phyloP scores from a whole-genome alignment of 148 eudicot genomes.

The Cornus suecica region DNA sequence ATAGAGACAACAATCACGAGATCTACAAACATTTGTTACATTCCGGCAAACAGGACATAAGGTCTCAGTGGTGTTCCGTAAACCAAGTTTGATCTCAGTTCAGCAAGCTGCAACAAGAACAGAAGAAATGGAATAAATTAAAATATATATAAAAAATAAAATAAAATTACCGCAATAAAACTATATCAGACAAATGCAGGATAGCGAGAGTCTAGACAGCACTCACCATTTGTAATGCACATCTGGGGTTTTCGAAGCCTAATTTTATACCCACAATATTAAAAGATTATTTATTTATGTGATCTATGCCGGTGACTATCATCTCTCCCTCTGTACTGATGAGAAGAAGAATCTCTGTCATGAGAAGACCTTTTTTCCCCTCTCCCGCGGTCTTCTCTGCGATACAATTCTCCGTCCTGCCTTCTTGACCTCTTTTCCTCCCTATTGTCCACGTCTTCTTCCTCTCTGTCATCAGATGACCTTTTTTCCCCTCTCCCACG shows the following conservation, averaged over 20 bases:
- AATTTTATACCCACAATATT: not conserved
- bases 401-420: constrained; percentile 30
- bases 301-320: constrained; percentile 42
- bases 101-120: not conserved
- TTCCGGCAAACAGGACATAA: too few relatives aligned
- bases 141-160: too few relatives aligned
- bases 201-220: too few relatives aligned
- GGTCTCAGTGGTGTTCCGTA: too few relatives aligned
- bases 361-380: constrained; percentile 32
- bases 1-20: not conserved
- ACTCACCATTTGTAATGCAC: too few relatives aligned
- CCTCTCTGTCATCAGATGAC: too few relatives aligned
- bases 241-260: too few relatives aligned
- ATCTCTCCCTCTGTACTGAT: constrained; percentile 29
- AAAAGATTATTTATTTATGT: constrained; percentile 17
- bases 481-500: too few relatives aligned
- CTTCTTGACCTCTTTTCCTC: constrained; percentile 52
- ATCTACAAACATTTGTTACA: not conserved
- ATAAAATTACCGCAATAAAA: too few relatives aligned
- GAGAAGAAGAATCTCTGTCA: constrained; percentile 44
- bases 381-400: constrained; percentile 31
- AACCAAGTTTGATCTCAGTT: too few relatives aligned
- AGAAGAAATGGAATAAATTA: too few relatives aligned
- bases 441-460: constrained; percentile 45
- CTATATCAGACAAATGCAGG: too few relatives aligned